Percentiles rank a stretch among this genome's conserved stretches.
Conservation (phyloP, 2,329 filamentous ascomycete genomes). For the Colletotrichum higginsianum region DNA sequence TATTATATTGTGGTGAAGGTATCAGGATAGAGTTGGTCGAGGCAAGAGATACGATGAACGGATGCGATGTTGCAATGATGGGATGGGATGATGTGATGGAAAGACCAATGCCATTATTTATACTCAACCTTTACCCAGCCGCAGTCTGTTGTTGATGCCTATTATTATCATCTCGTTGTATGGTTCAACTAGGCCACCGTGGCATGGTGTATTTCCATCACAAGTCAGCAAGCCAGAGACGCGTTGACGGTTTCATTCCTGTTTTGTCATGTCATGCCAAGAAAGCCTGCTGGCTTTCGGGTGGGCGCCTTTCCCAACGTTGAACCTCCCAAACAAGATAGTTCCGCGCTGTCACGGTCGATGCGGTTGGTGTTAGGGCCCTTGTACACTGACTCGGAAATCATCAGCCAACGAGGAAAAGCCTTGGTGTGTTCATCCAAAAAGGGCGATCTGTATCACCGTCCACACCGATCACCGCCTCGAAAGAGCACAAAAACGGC, state of each 20-base stretch:
- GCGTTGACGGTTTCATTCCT: not conserved
- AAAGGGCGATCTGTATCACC: not conserved
- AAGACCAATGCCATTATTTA: not conserved
- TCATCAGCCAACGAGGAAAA: not conserved
- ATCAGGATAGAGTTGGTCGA: no score
- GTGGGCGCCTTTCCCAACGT: not conserved
- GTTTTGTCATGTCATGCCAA: not conserved
- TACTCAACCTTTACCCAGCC: not conserved
- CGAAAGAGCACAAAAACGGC: not conserved
- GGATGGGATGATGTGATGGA: not conserved
- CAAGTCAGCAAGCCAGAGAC: not conserved
- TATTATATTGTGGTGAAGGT: no score
- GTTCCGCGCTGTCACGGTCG: not conserved
- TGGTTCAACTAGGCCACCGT: no score
- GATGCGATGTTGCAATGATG: constrained; percentile 8
- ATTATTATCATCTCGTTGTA: not conserved
- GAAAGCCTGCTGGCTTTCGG: not conserved
- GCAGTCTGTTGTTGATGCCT: not conserved
- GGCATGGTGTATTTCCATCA: no score
- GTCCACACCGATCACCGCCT: not conserved
- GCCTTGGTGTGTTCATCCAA: not conserved
- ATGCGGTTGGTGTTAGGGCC: not conserved
- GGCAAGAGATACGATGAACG: not conserved
- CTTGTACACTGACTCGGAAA: not conserved
- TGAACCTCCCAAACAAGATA: not conserved